Percentiles rank a stretch among this genome's conserved stretches.
Evolutionary conservation across 768 basidiomycete species (phyloP).

Genomic region (Boletus sp.): DNA sequence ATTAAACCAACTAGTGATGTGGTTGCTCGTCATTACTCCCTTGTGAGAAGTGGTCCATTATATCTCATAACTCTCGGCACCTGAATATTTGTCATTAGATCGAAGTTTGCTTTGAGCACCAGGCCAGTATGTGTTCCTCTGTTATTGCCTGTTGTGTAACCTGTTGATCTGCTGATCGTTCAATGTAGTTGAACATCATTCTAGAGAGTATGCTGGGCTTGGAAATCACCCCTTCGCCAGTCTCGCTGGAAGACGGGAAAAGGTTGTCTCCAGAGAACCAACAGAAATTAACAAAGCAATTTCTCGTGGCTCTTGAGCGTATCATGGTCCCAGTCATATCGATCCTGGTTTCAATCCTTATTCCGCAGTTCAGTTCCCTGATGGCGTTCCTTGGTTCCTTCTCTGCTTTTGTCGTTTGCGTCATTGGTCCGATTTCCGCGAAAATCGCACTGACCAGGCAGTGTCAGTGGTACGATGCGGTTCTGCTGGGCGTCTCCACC

Average conservation of each 20-base stretch:
- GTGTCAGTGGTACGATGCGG: constrained; percentile 50
- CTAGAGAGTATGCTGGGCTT: constrained; percentile 76
- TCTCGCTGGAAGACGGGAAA: constrained; percentile 27
- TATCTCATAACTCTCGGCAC: not conserved
- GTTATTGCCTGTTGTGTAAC: not conserved
- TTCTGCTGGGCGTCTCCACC: constrained; percentile 48
- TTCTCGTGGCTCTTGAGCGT: constrained; percentile 52
- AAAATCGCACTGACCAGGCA: constrained; percentile 56
- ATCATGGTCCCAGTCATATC: constrained; percentile 54
- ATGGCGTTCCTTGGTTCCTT: constrained; percentile 95
- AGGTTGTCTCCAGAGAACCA: constrained; percentile 9
- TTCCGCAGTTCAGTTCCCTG: constrained; percentile 77
- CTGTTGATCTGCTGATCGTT: constrained; percentile 2
- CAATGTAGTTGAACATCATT: constrained; percentile 69
- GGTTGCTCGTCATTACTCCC: constrained; percentile 81
- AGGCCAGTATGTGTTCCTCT: constrained; percentile 56
- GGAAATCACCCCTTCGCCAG: constrained; percentile 33
- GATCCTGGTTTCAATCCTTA: constrained; percentile 64
- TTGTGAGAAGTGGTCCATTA: constrained; percentile 42
- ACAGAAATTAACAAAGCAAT: constrained; percentile 30
- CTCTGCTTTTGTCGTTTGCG: constrained; percentile 71
- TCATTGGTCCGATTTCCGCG: constrained; percentile 73
- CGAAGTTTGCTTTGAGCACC: constrained; percentile 84
- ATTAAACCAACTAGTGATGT: constrained; percentile 73
- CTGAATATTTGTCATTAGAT: constrained; percentile 39